phyloP scores from a whole-genome alignment of 208 protist species.

The Trypanosoma cruzi region DNA sequence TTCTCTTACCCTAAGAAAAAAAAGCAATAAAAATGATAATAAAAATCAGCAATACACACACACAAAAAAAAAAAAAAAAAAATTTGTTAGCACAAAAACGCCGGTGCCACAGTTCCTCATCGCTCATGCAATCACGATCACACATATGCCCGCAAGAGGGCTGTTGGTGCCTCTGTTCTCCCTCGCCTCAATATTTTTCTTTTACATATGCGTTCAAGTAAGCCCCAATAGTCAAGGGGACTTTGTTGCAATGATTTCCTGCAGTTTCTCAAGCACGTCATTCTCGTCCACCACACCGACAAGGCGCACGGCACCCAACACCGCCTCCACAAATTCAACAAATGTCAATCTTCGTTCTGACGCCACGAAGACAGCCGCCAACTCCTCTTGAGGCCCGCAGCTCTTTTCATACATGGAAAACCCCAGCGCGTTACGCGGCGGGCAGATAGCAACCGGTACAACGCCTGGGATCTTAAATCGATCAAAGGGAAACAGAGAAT shows the following conservation, averaged over 20 bases:
- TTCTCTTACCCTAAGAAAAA: background rate
- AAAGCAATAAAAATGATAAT: constrained; percentile 11
- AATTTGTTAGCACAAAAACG: too few species aligned
- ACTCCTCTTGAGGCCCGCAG: constrained; percentile 28
- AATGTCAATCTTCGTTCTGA: constrained; percentile 52
- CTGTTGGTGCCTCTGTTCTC: too few species aligned
- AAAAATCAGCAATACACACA: too few species aligned
- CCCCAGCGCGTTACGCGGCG: constrained; percentile 35
- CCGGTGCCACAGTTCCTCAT: too few species aligned
- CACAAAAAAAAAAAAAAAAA: too few species aligned
- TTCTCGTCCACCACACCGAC: constrained; percentile 20
- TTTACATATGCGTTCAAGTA: constrained; percentile 3
- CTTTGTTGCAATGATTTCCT: constrained; percentile 14
- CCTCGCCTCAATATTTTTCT: too few species aligned
- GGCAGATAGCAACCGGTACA: constrained; percentile 44
- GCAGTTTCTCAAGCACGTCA: constrained; percentile 8
- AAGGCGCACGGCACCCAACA: constrained; percentile 37
- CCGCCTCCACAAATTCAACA: constrained; percentile 80
- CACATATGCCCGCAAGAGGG: too few species aligned
- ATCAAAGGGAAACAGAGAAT: constrained; percentile 36
- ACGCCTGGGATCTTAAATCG: constrained; percentile 17
- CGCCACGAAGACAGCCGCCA: constrained; percentile 32
- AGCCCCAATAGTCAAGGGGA: background rate
- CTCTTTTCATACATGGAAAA: constrained; percentile 38
- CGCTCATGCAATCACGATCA: too few species aligned